A percentile compares a stretch with the other conserved stretches of the same genome.
Evolutionary conservation across 441 rosid genomes (phyloP).

Genomic region (Brassica hybrid): DNA sequence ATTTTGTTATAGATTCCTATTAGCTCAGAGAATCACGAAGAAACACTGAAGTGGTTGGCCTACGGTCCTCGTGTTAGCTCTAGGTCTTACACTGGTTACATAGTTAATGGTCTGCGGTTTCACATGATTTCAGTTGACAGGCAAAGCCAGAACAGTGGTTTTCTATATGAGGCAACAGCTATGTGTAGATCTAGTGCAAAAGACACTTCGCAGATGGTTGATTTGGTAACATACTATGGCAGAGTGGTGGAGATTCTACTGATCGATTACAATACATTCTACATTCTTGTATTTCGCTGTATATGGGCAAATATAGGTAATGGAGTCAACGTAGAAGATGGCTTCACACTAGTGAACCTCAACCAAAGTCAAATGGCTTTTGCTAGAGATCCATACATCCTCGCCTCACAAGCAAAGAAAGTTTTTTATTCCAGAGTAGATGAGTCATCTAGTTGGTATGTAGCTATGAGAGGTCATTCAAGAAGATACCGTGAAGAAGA

Average conservation of each 20-base stretch:
- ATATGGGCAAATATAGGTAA: no score
- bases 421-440: background rate
- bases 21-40: background rate
- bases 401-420: no score
- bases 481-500: background rate
- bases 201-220: background rate
- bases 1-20: background rate
- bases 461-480: background rate
- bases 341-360: no score
- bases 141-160: background rate
- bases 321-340: no score
- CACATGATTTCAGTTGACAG: constrained; percentile 1
- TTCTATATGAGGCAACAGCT: background rate
- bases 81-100: background rate
- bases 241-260: constrained; percentile 7
- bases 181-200: constrained; percentile 5
- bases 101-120: background rate
- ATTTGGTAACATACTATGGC: constrained; percentile 1
- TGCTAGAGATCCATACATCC: no score
- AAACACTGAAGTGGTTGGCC: background rate
- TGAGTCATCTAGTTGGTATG: background rate
- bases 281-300: background rate
- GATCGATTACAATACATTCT: background rate
- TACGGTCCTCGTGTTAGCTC: background rate
- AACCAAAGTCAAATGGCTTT: no score